These are phyloP conservation scores for Alternaria conjuncta DNA, from an alignment of 2,329 filamentous ascomycete genomes.

Conservation along the genomic window DNA sequence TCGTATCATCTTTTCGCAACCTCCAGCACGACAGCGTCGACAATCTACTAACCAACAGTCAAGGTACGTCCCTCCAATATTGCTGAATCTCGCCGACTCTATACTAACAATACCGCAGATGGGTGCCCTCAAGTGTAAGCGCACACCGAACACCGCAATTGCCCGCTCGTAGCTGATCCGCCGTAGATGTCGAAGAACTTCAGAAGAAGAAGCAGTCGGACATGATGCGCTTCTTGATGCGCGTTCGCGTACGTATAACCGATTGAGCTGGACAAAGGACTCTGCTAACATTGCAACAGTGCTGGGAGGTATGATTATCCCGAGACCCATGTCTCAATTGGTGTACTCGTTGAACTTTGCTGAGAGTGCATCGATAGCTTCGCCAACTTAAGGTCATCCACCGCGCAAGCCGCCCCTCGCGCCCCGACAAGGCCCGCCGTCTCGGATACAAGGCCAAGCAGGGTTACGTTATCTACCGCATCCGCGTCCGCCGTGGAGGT, in stretches of 20 bases:
- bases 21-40: slow-evolving; percentile 36
- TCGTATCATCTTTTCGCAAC: slow-evolving; percentile 17
- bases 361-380: slow-evolving; percentile 99
- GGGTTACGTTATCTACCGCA: slow-evolving; percentile 99
- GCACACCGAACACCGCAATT: slow-evolving; percentile 2
- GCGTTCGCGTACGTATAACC: slow-evolving; percentile 60
- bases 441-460: slow-evolving; percentile 99
- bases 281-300: slow-evolving; percentile 54
- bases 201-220: slow-evolving; percentile 99
- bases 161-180: slow-evolving; percentile 49
- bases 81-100: not conserved
- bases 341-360: slow-evolving; percentile 98
- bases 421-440: slow-evolving; percentile 99
- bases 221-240: slow-evolving; percentile 99
- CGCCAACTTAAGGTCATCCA: slow-evolving; percentile 99
- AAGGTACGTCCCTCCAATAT: slow-evolving; percentile 35
- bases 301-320: slow-evolving; percentile 85
- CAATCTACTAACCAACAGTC: slow-evolving; percentile 45
- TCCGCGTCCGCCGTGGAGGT: slow-evolving; percentile 97
- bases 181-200: slow-evolving; percentile 87
- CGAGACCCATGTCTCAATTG: slow-evolving; percentile 48
- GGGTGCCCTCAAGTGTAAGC: slow-evolving; percentile 92
- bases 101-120: slow-evolving; percentile 64
- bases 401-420: slow-evolving; percentile 96
- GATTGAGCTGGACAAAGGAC: slow-evolving; percentile 10